These are phyloP conservation scores for Ganoderma resinaceum DNA, from an alignment of 1,284 basidiomycete species.

Conservation along the genomic window DNA sequence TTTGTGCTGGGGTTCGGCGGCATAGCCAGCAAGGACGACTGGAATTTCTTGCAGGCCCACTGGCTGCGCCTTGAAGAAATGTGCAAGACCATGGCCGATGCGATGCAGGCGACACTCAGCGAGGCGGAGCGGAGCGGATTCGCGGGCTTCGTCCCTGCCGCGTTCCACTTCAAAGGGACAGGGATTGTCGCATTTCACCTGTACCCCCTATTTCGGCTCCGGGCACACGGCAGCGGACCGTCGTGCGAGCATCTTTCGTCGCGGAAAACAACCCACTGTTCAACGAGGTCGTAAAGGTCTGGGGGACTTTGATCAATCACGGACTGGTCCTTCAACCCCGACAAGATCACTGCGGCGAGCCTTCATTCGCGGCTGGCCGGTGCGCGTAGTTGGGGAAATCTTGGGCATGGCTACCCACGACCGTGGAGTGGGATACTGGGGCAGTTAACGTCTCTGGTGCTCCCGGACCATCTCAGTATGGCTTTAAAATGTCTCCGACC, in stretches of 20 bases:
- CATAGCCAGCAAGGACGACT: neutral
- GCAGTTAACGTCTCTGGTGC: neutral
- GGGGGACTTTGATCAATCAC: neutral
- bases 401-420: neutral
- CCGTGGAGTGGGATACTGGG: neutral
- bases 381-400: neutral
- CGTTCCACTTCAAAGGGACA: neutral
- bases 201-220: neutral
- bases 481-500: neutral
- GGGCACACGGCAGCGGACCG: neutral
- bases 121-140: neutral
- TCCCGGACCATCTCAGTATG: neutral
- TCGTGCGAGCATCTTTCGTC: neutral
- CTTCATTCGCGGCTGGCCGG: neutral
- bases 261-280: neutral
- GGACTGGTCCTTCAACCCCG: neutral
- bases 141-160: neutral
- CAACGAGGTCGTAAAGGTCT: neutral
- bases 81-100: neutral
- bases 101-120: neutral
- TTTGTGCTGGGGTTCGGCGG: neutral
- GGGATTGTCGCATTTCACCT: neutral
- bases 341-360: neutral
- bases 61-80: neutral
- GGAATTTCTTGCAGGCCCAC: neutral